phyloP scores from a whole-genome alignment of 495 filamentous ascomycete genomes.

The Margaritispora aquatica region DNA sequence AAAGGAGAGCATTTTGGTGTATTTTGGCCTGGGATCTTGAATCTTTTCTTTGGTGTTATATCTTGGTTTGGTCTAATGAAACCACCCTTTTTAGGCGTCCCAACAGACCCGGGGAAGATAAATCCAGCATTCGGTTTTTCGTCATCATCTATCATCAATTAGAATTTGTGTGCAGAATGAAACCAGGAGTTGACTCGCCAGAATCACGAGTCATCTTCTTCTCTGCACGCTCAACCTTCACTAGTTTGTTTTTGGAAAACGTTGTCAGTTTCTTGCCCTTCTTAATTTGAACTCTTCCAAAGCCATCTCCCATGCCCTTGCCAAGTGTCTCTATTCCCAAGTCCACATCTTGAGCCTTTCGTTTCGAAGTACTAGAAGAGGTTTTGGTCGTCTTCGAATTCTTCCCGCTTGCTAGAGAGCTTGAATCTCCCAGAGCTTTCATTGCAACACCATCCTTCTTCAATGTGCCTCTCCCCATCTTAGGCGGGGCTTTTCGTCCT shows the following conservation, averaged over 20 bases:
- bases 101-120: neutral
- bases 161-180: neutral
- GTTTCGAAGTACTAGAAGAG: neutral
- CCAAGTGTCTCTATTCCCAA: slow-evolving; percentile 3
- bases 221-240: neutral
- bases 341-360: slow-evolving; percentile 1
- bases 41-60: neutral
- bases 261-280: slow-evolving; percentile 1
- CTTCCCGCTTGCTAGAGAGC: neutral
- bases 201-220: neutral
- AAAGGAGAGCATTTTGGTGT: too few species aligned
- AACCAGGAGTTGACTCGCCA: neutral
- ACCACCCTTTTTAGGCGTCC: neutral
- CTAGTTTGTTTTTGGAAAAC: neutral
- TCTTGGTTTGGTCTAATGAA: too few species aligned
- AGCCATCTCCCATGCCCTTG: slow-evolving; percentile 11
- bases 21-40: neutral
- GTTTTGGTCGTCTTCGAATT: neutral
- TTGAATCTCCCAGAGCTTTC: neutral
- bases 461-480: neutral
- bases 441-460: neutral
- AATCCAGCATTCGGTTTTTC: neutral
- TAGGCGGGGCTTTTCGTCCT: neutral
- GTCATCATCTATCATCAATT: slow-evolving; percentile 3
- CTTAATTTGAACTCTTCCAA: slow-evolving; percentile 6